A percentile compares a stretch with the other conserved stretches of the same genome.
phyloP scores from a whole-genome alignment of 1,284 basidiomycete genomes.

The Schizophyllum amplum region DNA sequence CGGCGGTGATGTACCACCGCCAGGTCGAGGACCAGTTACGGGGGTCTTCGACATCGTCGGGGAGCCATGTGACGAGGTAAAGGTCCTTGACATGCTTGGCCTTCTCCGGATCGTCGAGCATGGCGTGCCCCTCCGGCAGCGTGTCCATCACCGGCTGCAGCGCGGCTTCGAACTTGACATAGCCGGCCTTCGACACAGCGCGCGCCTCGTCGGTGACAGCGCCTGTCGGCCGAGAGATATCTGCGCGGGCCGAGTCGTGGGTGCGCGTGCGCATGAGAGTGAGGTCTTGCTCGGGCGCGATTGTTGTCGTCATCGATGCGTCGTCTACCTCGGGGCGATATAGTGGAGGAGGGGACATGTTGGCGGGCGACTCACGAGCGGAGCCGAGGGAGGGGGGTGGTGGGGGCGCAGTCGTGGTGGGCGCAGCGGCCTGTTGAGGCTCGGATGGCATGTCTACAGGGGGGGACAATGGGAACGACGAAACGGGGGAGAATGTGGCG shows the following conservation, averaged over 20 bases:
- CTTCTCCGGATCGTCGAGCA: slow-evolving; percentile 23
- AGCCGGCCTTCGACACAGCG: slow-evolving; percentile 2
- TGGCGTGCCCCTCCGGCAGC: background rate
- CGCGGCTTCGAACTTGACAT: slow-evolving; percentile 4
- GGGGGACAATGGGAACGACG: background rate
- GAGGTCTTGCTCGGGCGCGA: background rate
- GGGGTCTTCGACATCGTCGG: slow-evolving; percentile 26
- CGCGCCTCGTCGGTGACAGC: slow-evolving; percentile 5
- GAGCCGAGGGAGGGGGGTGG: background rate
- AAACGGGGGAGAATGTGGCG: background rate
- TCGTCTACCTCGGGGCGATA: background rate
- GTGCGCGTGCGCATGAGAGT: slow-evolving; percentile 1
- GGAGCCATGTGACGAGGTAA: slow-evolving; percentile 24
- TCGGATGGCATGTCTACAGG: background rate
- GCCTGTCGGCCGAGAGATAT: slow-evolving; percentile 1
- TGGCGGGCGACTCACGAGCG: background rate
- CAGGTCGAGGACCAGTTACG: slow-evolving; percentile 22
- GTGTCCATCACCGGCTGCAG: slow-evolving; percentile 2
- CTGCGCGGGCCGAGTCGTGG: slow-evolving; percentile 2
- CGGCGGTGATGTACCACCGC: slow-evolving; percentile 20
- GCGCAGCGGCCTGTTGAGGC: background rate
- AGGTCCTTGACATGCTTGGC: slow-evolving; percentile 20
- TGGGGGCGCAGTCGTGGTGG: background rate
- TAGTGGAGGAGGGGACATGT: background rate
- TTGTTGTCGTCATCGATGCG: background rate